Evolutionary conservation across 2,329 filamentous ascomycete species (phyloP).

Genomic region (Cryphonectria radicalis): DNA sequence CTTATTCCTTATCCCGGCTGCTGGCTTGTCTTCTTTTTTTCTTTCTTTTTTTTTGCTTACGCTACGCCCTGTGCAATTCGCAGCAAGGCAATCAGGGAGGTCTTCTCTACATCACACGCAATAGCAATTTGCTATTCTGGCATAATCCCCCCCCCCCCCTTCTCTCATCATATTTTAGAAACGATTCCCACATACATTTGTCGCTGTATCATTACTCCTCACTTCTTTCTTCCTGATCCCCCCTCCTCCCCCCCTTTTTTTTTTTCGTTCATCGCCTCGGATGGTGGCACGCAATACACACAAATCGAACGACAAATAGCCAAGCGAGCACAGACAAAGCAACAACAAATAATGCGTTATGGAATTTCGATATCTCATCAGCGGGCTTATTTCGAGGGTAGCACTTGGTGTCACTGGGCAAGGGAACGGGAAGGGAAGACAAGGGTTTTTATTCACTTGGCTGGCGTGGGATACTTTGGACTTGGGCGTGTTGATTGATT

Average conservation of each 20-base stretch:
- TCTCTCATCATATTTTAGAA: conserved; percentile 12
- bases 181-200: conserved; percentile 4
- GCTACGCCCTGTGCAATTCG: neutral
- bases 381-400: conserved; percentile 1
- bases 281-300: neutral
- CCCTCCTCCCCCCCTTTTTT: neutral
- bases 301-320: neutral
- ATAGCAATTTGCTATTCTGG: conserved; percentile 12
- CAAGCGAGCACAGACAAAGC: conserved; percentile 16
- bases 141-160: neutral
- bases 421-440: neutral
- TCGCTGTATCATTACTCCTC: conserved; percentile 14
- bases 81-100: conserved; percentile 4
- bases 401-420: neutral
- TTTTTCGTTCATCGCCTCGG: neutral
- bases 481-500: conserved; percentile 1
- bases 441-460: neutral
- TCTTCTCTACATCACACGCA: neutral
- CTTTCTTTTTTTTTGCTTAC: neutral
- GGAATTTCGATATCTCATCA: conserved; percentile 3
- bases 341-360: conserved; percentile 14
- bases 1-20: neutral
- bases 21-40: neutral
- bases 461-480: conserved; percentile 7
- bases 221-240: neutral